Percentiles rank a stretch among this genome's conserved stretches.
These are phyloP conservation scores for Anaeramoeba ignava DNA, from an alignment of 78 protist species.

Conservation along the genomic window DNA sequence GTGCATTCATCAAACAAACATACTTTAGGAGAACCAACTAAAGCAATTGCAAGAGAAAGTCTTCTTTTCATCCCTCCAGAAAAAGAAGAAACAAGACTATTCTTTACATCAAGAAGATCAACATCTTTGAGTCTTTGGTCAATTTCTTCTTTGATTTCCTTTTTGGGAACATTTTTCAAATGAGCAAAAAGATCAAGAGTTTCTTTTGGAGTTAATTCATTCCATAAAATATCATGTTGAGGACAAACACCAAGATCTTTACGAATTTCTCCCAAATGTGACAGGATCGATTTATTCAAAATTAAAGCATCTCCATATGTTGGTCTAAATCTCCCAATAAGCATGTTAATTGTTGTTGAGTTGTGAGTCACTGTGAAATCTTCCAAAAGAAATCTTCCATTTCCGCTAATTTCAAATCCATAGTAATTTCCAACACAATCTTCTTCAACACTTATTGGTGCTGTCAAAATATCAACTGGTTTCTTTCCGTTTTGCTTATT, in stretches of 20 bases:
- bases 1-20: constrained; percentile 37
- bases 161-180: background rate
- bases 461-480: too few relatives aligned
- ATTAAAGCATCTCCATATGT: constrained; percentile 19
- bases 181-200: constrained; percentile 31
- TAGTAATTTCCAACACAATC: background rate
- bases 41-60: constrained; percentile 56
- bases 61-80: constrained; percentile 70
- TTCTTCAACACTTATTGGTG: too few relatives aligned
- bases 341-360: constrained; percentile 60
- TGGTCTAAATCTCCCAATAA: constrained; percentile 47
- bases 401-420: background rate
- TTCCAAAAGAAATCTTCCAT: background rate
- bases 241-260: constrained; percentile 57
- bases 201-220: constrained; percentile 32
- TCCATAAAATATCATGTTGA: constrained; percentile 50
- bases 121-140: constrained; percentile 18
- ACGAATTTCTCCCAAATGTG: constrained; percentile 25
- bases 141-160: background rate
- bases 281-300: background rate
- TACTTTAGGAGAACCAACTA: constrained; percentile 35
- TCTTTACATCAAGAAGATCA: constrained; percentile 19
- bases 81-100: constrained; percentile 27
- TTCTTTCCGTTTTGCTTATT: too few relatives aligned
- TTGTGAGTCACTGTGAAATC: constrained; percentile 53